These are phyloP conservation scores for Blakeslea trispora DNA, from an alignment of 371 early-diverging fungal genomes.

Conservation along the genomic window DNA sequence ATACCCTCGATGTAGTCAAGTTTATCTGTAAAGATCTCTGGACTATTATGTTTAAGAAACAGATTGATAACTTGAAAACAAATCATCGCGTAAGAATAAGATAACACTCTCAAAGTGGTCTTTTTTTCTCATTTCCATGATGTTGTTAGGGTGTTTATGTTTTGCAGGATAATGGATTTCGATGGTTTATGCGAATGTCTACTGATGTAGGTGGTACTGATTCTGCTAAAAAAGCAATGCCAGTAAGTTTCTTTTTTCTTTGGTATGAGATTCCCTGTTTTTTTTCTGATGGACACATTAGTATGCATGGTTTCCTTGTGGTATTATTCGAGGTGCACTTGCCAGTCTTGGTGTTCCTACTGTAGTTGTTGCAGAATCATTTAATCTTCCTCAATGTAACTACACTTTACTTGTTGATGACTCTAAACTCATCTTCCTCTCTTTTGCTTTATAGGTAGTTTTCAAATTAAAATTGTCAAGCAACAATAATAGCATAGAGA, in stretches of 20 bases:
- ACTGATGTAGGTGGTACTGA: conserved; percentile 75
- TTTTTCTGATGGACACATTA: conserved; percentile 34
- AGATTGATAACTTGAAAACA: conserved; percentile 96
- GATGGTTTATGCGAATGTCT: conserved; percentile 91
- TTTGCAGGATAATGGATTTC: conserved; percentile 95
- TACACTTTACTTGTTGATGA: neutral
- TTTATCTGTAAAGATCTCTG: conserved; percentile 98
- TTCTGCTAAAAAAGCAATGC: conserved; percentile 76
- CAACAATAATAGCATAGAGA: conserved; percentile 22
- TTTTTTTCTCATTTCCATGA: neutral
- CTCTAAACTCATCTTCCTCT: neutral
- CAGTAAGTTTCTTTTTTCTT: conserved; percentile 63
- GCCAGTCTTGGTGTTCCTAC: conserved; percentile 87
- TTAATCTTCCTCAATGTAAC: conserved; percentile 88
- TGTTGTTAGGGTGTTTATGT: conserved; percentile 89
- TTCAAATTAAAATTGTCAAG: conserved; percentile 85
- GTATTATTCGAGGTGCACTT: conserved; percentile 91
- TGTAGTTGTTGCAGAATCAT: conserved; percentile 87
- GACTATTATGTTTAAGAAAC: conserved; percentile 91
- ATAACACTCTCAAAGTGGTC: neutral
- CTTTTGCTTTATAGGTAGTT: conserved; percentile 55
- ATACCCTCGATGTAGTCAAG: conserved; percentile 94
- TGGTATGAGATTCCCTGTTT: no score
- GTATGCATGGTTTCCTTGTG: conserved; percentile 95
- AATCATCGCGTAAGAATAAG: conserved; percentile 81